These are phyloP conservation scores for Sonneratia caseolaris DNA, from an alignment of 345 rosid genomes.

Conservation along the genomic window DNA sequence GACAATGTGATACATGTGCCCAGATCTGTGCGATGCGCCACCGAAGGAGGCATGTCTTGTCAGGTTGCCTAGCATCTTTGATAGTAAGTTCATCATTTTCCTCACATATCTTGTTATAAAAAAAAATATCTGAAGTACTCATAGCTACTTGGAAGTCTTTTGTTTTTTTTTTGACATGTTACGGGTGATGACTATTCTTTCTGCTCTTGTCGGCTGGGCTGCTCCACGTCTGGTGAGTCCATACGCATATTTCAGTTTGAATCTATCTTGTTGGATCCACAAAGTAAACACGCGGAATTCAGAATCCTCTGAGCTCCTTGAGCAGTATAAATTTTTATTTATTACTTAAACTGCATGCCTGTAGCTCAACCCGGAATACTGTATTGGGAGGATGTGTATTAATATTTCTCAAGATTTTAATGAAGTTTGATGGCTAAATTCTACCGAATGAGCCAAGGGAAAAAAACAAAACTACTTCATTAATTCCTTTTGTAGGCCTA, in stretches of 20 bases:
- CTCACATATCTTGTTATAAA: neutral
- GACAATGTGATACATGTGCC: slow-evolving; percentile 3
- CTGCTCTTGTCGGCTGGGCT: slow-evolving; percentile 81
- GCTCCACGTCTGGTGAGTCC: slow-evolving; percentile 83
- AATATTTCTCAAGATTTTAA: neutral
- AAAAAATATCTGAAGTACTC: neutral
- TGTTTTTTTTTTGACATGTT: slow-evolving; percentile 4
- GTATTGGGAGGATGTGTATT: neutral
- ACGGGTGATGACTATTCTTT: slow-evolving; percentile 88
- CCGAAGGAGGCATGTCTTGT: slow-evolving; percentile 86
- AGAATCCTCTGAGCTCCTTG: neutral
- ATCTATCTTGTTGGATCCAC: neutral
- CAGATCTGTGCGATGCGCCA: slow-evolving; percentile 99
- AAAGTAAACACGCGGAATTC: neutral
- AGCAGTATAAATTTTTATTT: neutral
- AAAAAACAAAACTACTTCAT: too few species aligned
- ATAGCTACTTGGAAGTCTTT: slow-evolving; percentile 2
- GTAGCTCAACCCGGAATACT: neutral
- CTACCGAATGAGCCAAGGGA: neutral
- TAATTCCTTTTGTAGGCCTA: neutral
- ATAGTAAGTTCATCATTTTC: slow-evolving; percentile 36
- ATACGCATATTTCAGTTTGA: slow-evolving; percentile 7
- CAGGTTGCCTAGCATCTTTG: slow-evolving; percentile 71
- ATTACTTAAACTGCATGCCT: neutral
- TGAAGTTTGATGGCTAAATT: neutral